Evolutionary conservation across 768 basidiomycete species (phyloP).

Genomic region (Krasilnikovozyma curviuscula): DNA sequence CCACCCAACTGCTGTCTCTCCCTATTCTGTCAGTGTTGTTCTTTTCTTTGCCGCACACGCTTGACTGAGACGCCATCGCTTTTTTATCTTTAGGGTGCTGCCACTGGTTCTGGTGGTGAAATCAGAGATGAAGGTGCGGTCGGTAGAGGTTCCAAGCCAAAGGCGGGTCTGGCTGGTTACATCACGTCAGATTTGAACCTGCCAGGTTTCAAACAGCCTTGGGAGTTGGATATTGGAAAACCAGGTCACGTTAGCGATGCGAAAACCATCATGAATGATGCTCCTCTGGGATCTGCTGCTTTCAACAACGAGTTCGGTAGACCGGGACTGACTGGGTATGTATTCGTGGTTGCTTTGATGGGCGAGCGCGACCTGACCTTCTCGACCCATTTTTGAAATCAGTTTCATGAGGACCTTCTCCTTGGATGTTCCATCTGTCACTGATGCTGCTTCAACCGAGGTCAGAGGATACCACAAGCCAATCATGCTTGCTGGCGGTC

Average conservation of each 20-base stretch:
- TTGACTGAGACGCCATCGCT: too few species aligned
- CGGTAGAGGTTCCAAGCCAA: slow-evolving; percentile 84
- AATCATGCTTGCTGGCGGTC: slow-evolving; percentile 97
- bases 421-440: slow-evolving; percentile 44
- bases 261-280: slow-evolving; percentile 92
- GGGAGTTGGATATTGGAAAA: slow-evolving; percentile 85
- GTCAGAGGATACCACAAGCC: slow-evolving; percentile 97
- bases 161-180: slow-evolving; percentile 83
- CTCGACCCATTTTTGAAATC: not conserved
- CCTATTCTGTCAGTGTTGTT: too few species aligned
- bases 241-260: slow-evolving; percentile 82
- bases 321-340: slow-evolving; percentile 70
- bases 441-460: slow-evolving; percentile 31
- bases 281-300: slow-evolving; percentile 77
- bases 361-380: not conserved
- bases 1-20: slow-evolving; percentile 94
- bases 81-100: slow-evolving; percentile 96
- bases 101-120: slow-evolving; percentile 94
- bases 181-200: slow-evolving; percentile 86
- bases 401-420: slow-evolving; percentile 67
- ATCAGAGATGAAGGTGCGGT: slow-evolving; percentile 96
- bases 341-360: not conserved
- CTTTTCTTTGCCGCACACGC: too few species aligned
- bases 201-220: slow-evolving; percentile 75
- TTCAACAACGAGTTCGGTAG: slow-evolving; percentile 99